These are phyloP conservation scores for Pythium phragmitis DNA, from an alignment of 352 stramenopile species.

Conservation along the genomic window DNA sequence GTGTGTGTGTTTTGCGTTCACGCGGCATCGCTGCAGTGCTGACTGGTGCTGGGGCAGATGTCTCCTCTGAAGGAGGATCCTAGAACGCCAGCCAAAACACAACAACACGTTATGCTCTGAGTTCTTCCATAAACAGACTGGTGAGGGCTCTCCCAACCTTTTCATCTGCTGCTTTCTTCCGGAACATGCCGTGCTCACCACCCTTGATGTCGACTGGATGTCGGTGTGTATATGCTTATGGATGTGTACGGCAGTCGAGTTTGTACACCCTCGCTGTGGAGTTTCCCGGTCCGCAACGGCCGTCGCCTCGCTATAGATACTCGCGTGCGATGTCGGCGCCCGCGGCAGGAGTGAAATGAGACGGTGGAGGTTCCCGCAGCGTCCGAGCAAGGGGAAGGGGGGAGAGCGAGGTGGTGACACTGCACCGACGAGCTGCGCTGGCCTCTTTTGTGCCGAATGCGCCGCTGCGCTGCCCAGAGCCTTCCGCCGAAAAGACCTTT, in stretches of 20 bases:
- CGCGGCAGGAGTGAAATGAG: background rate
- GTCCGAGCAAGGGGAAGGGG: constrained; percentile 2
- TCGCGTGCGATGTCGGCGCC: background rate
- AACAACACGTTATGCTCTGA: background rate
- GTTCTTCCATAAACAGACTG: constrained; percentile 19
- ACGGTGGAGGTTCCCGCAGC: background rate
- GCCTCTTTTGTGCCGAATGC: constrained; percentile 15
- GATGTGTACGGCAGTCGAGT: background rate
- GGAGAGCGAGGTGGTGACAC: background rate
- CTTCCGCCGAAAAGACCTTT: constrained; percentile 35
- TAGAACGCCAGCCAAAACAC: constrained; percentile 12
- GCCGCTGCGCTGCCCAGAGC: constrained; percentile 17
- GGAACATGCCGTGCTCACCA: constrained; percentile 31
- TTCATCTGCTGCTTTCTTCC: constrained; percentile 39
- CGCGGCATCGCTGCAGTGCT: constrained; percentile 13
- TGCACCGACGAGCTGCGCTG: constrained; percentile 10
- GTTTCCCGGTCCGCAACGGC: background rate
- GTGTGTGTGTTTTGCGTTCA: constrained; percentile 42
- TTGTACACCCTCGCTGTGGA: background rate
- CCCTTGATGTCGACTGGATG: background rate
- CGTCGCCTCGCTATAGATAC: constrained; percentile 7
- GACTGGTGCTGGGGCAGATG: constrained; percentile 51
- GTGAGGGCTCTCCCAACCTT: constrained; percentile 24
- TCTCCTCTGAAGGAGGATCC: constrained; percentile 45
- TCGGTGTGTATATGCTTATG: background rate